Evolutionary conservation across 2,329 filamentous ascomycete genomes (phyloP).

Genomic region (Xylariaceae sp.): DNA sequence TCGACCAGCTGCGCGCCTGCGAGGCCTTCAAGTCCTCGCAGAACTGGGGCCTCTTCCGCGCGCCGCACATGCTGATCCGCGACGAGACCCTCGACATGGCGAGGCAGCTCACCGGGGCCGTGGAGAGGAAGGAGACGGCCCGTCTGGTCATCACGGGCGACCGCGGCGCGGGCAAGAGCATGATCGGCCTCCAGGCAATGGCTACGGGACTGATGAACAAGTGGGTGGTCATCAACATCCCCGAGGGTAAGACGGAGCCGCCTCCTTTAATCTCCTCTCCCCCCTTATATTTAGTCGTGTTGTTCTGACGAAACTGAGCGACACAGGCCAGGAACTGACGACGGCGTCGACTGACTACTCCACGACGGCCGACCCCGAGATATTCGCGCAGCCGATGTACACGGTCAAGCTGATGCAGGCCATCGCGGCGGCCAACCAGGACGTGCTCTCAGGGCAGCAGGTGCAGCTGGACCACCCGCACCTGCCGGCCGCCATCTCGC

Average conservation of each 20-base stretch:
- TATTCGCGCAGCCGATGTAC: constrained; percentile 75
- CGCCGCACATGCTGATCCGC: constrained; percentile 71
- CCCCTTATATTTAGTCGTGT: too few species aligned
- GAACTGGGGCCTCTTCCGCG: constrained; percentile 78
- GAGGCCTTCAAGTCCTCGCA: constrained; percentile 90
- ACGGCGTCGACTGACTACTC: constrained; percentile 76
- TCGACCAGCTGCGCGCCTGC: constrained; percentile 74
- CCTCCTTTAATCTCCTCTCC: too few species aligned
- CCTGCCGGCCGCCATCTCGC: constrained; percentile 51
- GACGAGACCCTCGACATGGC: constrained; percentile 68
- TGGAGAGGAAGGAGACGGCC: constrained; percentile 45
- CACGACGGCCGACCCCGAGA: constrained; percentile 52
- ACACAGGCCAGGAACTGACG: constrained; percentile 73
- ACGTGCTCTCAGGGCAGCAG: constrained; percentile 48
- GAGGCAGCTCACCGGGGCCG: constrained; percentile 51
- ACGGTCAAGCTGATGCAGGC: constrained; percentile 65
- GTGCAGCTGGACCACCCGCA: constrained; percentile 45
- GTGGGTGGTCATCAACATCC: constrained; percentile 84
- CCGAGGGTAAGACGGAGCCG: constrained; percentile 79
- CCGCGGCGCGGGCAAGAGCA: constrained; percentile 75
- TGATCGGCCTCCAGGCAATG: constrained; percentile 77
- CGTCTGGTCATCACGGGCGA: constrained; percentile 66
- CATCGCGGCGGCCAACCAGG: constrained; percentile 64
- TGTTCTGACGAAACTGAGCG: too few species aligned
- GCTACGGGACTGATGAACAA: constrained; percentile 71